Conservation (phyloP, 441 rosid species). For the Hura crepitans region DNA sequence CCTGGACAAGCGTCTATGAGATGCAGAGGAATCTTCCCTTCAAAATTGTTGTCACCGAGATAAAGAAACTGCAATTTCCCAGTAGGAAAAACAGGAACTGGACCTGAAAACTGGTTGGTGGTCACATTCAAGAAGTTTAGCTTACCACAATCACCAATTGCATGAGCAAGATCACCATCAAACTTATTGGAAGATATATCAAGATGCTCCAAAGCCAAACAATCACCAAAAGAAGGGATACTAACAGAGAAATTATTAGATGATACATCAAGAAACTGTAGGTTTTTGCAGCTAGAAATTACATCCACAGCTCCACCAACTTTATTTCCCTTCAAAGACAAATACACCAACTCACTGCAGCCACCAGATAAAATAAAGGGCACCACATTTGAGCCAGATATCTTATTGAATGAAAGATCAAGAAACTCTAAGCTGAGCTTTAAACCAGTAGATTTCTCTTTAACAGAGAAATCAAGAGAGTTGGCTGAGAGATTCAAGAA, state of each 20-base stretch:
- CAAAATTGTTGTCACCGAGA: conserved; percentile 46
- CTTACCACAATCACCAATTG: conserved; percentile 48
- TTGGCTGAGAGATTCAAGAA: conserved; percentile 61
- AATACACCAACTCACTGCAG: conserved; percentile 45
- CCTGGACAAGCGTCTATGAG: conserved; percentile 61
- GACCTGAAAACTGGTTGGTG: conserved; percentile 53
- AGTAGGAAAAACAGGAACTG: conserved; percentile 53
- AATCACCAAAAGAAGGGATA: conserved; percentile 56
- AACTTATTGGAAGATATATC: conserved; percentile 71
- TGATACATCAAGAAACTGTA: conserved; percentile 63
- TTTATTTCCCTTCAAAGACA: conserved; percentile 61
- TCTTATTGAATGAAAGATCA: conserved; percentile 66
- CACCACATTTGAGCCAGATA: conserved; percentile 48
- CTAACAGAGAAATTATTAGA: conserved; percentile 57
- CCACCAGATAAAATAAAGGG: conserved; percentile 57
- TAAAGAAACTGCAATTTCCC: conserved; percentile 46
- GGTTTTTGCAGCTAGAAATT: conserved; percentile 47
- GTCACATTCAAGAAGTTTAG: conserved; percentile 62
- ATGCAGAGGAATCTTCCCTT: conserved; percentile 63
- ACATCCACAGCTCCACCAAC: conserved; percentile 51
- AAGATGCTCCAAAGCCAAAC: conserved; percentile 55
- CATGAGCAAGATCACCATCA: conserved; percentile 47
- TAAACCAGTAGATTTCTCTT: conserved; percentile 40
- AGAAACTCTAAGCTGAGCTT: conserved; percentile 52
- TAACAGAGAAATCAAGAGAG: conserved; percentile 38